phyloP scores from a whole-genome alignment of 2,329 filamentous ascomycete species.

The Penicillium sp. region DNA sequence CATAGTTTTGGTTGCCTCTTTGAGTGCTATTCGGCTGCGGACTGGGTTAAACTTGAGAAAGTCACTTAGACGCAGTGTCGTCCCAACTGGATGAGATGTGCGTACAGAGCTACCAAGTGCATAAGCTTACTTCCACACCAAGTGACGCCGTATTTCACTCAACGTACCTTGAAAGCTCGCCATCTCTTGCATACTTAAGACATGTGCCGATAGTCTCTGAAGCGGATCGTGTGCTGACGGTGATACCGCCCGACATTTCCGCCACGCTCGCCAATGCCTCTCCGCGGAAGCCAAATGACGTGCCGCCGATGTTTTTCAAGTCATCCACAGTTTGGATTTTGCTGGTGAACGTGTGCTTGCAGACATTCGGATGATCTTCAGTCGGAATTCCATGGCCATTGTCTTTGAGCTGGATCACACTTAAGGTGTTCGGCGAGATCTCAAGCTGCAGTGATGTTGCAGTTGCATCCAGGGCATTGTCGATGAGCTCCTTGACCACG shows the following conservation, averaged over 20 bases:
- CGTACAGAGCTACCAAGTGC: conserved; percentile 28
- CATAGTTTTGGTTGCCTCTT: conserved; percentile 47
- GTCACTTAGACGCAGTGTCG: conserved; percentile 53
- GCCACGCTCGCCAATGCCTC: conserved; percentile 59
- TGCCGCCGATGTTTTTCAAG: conserved; percentile 51
- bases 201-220: conserved; percentile 51
- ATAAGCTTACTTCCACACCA: neutral
- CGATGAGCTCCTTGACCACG: conserved; percentile 60
- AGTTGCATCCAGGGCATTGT: conserved; percentile 62
- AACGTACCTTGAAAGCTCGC: conserved; percentile 45
- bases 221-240: conserved; percentile 54
- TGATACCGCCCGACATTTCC: conserved; percentile 52
- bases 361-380: conserved; percentile 52
- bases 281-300: conserved; percentile 59
- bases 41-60: conserved; percentile 58
- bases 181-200: conserved; percentile 49
- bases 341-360: conserved; percentile 57
- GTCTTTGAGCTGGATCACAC: conserved; percentile 59
- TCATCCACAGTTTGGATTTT: conserved; percentile 58
- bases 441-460: conserved; percentile 56
- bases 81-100: conserved; percentile 55
- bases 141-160: neutral
- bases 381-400: conserved; percentile 59
- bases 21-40: conserved; percentile 52
- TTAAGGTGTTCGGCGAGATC: conserved; percentile 54